phyloP scores from a whole-genome alignment of 805 yeast species.

The Cyberlindnera bimundalis region DNA sequence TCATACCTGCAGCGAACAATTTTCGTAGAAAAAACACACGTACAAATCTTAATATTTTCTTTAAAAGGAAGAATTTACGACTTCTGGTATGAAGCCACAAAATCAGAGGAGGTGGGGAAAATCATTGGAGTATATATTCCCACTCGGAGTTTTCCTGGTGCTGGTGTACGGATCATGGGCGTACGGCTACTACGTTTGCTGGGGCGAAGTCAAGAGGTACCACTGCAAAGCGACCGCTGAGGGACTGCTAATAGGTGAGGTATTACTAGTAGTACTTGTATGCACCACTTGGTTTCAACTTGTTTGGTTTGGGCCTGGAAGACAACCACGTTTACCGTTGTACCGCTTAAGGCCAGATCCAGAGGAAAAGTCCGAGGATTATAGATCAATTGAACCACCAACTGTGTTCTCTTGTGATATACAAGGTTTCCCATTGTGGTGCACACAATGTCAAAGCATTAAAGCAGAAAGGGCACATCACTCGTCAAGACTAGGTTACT shows the following conservation, averaged over 20 bases:
- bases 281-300: slow-evolving; percentile 44
- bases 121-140: slow-evolving; percentile 4
- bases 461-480: slow-evolving; percentile 73
- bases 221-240: slow-evolving; percentile 30
- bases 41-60: no score
- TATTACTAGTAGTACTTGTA: slow-evolving; percentile 28
- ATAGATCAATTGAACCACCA: slow-evolving; percentile 43
- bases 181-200: slow-evolving; percentile 29
- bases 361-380: slow-evolving; percentile 15
- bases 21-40: no score
- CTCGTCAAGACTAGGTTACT: slow-evolving; percentile 48
- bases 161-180: slow-evolving; percentile 24
- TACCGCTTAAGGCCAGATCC: slow-evolving; percentile 28
- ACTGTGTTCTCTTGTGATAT: slow-evolving; percentile 61
- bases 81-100: background rate
- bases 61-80: no score
- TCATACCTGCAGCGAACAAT: no score
- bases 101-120: slow-evolving; percentile 2
- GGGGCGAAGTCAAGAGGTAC: slow-evolving; percentile 26
- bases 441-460: slow-evolving; percentile 60
- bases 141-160: slow-evolving; percentile 9
- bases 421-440: slow-evolving; percentile 76
- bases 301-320: slow-evolving; percentile 57
- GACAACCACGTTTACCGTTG: slow-evolving; percentile 37
- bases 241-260: slow-evolving; percentile 31